A percentile compares a stretch with the other conserved stretches of the same genome.
These are phyloP conservation scores for Luffa aegyptiaca DNA, from an alignment of 306 rosid genomes.

Conservation along the genomic window DNA sequence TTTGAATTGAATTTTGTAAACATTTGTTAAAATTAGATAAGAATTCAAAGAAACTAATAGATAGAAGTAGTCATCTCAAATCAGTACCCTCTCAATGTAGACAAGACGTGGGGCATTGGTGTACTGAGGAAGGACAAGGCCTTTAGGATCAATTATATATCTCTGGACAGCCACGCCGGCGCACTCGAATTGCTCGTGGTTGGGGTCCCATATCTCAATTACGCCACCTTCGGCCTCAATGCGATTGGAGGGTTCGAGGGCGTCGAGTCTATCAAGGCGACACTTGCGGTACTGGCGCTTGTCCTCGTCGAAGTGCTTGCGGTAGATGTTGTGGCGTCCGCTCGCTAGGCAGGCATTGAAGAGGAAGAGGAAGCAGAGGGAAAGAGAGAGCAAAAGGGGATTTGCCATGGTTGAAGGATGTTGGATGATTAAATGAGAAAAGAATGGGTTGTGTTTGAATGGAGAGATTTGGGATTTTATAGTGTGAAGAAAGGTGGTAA, in stretches of 20 bases:
- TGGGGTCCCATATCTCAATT: conserved; percentile 36
- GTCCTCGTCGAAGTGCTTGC: conserved; percentile 5
- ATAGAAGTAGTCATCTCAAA: too few species aligned
- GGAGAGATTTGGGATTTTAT: neutral
- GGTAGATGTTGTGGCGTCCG: neutral
- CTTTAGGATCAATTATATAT: conserved; percentile 23
- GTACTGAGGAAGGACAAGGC: conserved; percentile 43
- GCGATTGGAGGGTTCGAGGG: conserved; percentile 25
- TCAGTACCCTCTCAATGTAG: conserved; percentile 18
- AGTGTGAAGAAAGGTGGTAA: neutral
- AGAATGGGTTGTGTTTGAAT: neutral
- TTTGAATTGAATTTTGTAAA: too few species aligned
- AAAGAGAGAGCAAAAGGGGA: conserved; percentile 24
- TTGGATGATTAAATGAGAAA: too few species aligned
- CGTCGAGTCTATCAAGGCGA: conserved; percentile 19
- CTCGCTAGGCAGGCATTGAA: conserved; percentile 16
- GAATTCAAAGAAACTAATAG: too few species aligned
- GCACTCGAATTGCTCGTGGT: conserved; percentile 27
- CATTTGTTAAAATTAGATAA: too few species aligned
- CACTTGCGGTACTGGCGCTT: conserved; percentile 16
- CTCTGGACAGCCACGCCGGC: conserved; percentile 23
- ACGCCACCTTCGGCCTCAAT: conserved; percentile 26
- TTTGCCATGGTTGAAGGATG: conserved; percentile 29
- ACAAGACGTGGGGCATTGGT: conserved; percentile 27
- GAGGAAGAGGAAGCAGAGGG: conserved; percentile 26